Evolutionary conservation across 768 basidiomycete genomes (phyloP), one percentile per base, ranked within the genome.

Genomic region (Lactifluus pinguis): DNA sequence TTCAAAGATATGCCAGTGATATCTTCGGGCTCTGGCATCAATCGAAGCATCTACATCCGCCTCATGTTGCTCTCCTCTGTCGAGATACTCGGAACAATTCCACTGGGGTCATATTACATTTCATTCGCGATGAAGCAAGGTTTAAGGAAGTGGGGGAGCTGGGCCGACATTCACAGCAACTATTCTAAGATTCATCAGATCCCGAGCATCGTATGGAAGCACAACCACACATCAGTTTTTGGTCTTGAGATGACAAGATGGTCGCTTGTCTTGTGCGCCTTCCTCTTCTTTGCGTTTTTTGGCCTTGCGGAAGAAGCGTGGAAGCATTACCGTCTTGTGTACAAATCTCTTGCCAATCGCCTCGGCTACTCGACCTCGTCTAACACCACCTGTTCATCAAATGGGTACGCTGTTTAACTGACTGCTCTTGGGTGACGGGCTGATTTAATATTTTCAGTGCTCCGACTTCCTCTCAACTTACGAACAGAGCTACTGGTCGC

Each of bases 281-380:
- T 77, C 44, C 14, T 79, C 5, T 80, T 82, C 66, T 75, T 83
- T 59, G 69, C 59, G 0, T 83, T 83, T 74, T 83, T 84, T 59
- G 78, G 81, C 0, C 80, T 83, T 57, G 78, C 80, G 4, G 68
- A 72, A 45, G 81, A 83, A 55, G 80, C 77, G n/a, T 68, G 73
- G 49, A 68, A 59, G 34, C 73, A 77, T 56, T 80, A 82, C 63
- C 52, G 57, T 32, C 53, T 60, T 17, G 67, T 61, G 2, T 68
- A 66, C 59, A 68, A 65, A 14, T 63, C 69, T 2, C 53, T 72
- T 48, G 66, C 67, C 63, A 69, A 68, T 61, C 60, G 67, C 19
- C 61, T 73, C 53, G 70, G 73, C 42, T 9, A 34, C 32, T 30
- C 60, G 53, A 41, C 5, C 17, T 61, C 45, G 29, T 39, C 2